Evolutionary conservation across 2,329 filamentous ascomycete genomes (phyloP), one percentile per base, ranked within the genome.

Genomic region (Aspergillus caelatus): DNA sequence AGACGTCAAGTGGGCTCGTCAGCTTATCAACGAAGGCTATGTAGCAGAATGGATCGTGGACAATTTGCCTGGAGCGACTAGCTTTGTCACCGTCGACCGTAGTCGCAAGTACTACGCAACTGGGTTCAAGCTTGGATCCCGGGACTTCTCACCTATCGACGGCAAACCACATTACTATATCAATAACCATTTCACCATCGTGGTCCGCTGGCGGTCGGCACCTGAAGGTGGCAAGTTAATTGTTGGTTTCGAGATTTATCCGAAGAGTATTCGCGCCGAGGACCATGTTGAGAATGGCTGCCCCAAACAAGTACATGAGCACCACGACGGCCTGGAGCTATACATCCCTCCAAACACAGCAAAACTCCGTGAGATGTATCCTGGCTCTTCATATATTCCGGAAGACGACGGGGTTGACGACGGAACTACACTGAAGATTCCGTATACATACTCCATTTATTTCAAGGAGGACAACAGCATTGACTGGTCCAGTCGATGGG

Each of bases 41-140:
- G 88, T 95, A n/a, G 89, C 89, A 2, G 93, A 96, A 78, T 96
- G 93, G 93, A 96, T 96, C 69, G 91, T 95, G 67, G 93, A 97
- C 77, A 96, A 96, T 72, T 83, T 97, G 11, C 93, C 93, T 1
- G 93, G 93, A 8, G 93, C 93, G 41, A 96, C 93, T 10, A 94
- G 90, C 76, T 96, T 96, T 73, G 90, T 95, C 32, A 94, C 91
- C 0, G 90, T 92, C 41, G 93, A 96, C 77, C 93, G 93, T 80
- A 88, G 86, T 54, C 85, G 88, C 71, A 96, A 94, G 77, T 96
- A 96, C 81, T 96, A 96, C 75, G 91, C 92, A 14, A 89, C 92
- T 2, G 93, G 93, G 2, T 96, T 96, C 84, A 96, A 95, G 79
- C 83, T 96, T 62, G 93, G 93, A 8, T 93, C 91, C 70, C 88